Evolutionary conservation across 2,329 filamentous ascomycete species (phyloP).

Genomic region (Triangularia setosa): DNA sequence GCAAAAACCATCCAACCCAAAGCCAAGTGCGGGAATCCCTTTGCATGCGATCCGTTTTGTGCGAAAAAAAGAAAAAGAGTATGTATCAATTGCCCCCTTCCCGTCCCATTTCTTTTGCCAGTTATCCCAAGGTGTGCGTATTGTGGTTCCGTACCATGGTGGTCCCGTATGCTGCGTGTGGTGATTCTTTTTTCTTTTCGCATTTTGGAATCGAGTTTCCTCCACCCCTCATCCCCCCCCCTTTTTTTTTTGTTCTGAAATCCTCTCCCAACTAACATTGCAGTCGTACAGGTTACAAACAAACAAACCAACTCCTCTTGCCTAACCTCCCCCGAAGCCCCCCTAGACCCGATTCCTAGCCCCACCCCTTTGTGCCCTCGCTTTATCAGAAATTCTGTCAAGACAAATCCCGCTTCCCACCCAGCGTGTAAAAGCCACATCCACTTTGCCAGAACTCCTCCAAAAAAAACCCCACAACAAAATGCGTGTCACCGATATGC

Average conservation of each 20-base stretch:
- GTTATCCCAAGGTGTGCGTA: neutral
- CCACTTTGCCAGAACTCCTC: slow-evolving; percentile 19
- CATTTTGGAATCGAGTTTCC: neutral
- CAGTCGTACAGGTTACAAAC: neutral
- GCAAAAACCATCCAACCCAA: slow-evolving; percentile 1
- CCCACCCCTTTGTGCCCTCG: neutral
- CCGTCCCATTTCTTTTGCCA: neutral
- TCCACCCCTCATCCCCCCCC: neutral
- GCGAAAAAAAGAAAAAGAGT: neutral
- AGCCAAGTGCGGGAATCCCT: neutral
- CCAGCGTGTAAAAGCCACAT: slow-evolving; percentile 9
- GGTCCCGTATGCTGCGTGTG: neutral
- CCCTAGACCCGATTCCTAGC: neutral
- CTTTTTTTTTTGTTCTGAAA: neutral
- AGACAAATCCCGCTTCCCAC: slow-evolving; percentile 4
- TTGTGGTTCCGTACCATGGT: neutral
- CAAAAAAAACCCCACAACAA: slow-evolving; percentile 8
- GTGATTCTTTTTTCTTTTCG: neutral
- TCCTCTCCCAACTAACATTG: neutral
- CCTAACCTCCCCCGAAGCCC: neutral
- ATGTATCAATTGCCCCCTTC: neutral
- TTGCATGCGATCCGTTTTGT: slow-evolving; percentile 7
- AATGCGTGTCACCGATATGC: slow-evolving; percentile 21
- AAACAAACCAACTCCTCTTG: neutral
- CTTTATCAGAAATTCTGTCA: neutral